Base-by-base conservation (phyloP, 164 flowering plant species). In the Amborella trichopoda region DNA sequence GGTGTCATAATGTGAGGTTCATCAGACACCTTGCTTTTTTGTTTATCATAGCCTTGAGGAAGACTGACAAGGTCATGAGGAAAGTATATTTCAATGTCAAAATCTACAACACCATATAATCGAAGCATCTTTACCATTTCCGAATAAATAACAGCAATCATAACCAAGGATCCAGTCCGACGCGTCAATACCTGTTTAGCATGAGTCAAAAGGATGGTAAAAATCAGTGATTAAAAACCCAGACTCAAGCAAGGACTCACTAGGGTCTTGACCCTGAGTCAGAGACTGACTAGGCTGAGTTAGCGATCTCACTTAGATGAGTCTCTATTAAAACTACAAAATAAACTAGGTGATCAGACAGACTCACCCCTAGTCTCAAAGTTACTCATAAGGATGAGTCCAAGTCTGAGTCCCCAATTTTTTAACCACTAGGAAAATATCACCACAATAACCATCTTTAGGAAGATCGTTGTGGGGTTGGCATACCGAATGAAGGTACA, bases 401-500 rank as follows among this genome's bases (percentile, higher is more conserved):
- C n/a, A n/a, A n/a, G n/a, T n/a, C n/a, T n/a, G n/a, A n/a, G n/a
- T n/a, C n/a, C n/a, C n/a, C n/a, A n/a, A n/a, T n/a, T n/a, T n/a
- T n/a, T n/a, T n/a, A n/a, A n/a, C n/a, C n/a, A n/a, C n/a, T n/a
- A n/a, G n/a, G n/a, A n/a, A n/a, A n/a, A n/a, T n/a, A n/a, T n/a
- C n/a, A n/a, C n/a, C n/a, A n/a, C n/a, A n/a, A n/a, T n/a, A n/a
- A n/a, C n/a, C n/a, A n/a, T n/a, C n/a, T n/a, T n/a, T n/a, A n/a
- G n/a, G n/a, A n/a, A n/a, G n/a, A n/a, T n/a, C n/a, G n/a, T n/a
- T n/a, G n/a, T n/a, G n/a, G n/a, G n/a, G n/a, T n/a, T n/a, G n/a
- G 2, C 63, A 38, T 76, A 80, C 93, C 36, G 95, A 78, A 59
- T 78, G 81, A 61, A 86, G 95, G 71, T 86, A 86, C 27, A 82